Evolutionary conservation across 306 rosid species (phyloP).

Genomic region (Cucurbita maxima): DNA sequence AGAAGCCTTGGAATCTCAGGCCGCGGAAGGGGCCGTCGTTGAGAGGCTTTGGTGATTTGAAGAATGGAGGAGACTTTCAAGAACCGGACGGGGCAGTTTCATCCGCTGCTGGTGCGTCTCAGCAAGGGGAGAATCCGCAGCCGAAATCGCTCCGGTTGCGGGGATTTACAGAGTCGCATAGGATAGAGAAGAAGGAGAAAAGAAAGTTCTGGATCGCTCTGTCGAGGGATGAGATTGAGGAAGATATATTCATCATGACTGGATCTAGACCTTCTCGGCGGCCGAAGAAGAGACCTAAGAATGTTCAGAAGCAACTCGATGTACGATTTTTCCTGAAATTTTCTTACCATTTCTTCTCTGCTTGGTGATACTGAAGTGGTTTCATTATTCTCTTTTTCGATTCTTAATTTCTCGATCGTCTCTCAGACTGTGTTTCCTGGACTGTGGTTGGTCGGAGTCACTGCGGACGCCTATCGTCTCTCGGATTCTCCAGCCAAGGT

Average conservation of each 20-base stretch:
- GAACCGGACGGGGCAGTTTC: constrained; percentile 20
- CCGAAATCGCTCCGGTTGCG: constrained; percentile 70
- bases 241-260: constrained; percentile 76
- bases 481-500: constrained; percentile 68
- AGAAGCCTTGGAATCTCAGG: constrained; percentile 52
- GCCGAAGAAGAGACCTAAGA: constrained; percentile 81
- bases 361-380: not conserved
- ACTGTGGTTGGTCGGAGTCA: constrained; percentile 71
- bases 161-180: constrained; percentile 36
- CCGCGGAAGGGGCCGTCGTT: constrained; percentile 45
- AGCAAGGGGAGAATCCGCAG: constrained; percentile 27
- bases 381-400: not conserved
- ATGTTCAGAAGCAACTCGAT: constrained; percentile 83
- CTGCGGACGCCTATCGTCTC: constrained; percentile 49
- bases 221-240: constrained; percentile 86
- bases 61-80: constrained; percentile 33
- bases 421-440: constrained; percentile 74
- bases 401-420: not conserved
- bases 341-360: not conserved
- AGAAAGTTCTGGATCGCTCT: constrained; percentile 92
- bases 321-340: constrained; percentile 16
- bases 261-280: constrained; percentile 79
- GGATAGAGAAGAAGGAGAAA: constrained; percentile 64
- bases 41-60: constrained; percentile 21
- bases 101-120: constrained; percentile 7